phyloP scores from a whole-genome alignment of 371 early-diverging fungal genomes.

The Mortierella sp. region DNA sequence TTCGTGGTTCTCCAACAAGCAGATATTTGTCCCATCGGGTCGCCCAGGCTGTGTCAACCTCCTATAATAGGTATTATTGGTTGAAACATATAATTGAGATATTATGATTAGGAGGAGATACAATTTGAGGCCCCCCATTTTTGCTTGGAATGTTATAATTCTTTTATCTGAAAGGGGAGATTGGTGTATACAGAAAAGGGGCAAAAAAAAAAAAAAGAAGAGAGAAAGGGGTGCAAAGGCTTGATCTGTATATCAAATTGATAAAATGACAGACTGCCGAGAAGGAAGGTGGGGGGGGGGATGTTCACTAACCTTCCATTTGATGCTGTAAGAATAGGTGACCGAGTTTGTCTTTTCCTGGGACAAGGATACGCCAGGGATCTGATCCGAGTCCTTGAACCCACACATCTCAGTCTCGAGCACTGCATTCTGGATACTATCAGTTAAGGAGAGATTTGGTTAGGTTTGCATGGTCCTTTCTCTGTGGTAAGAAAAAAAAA shows the following conservation, averaged over 20 bases:
- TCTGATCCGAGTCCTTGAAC: constrained; percentile 16
- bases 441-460: neutral
- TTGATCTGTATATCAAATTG: too few relatives aligned
- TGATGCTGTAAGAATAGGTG: constrained; percentile 86
- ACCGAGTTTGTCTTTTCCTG: constrained; percentile 68
- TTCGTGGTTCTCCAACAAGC: constrained; percentile 85
- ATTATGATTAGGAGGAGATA: neutral
- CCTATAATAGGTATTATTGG: constrained; percentile 36
- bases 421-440: constrained; percentile 35
- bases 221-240: neutral
- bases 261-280: too few relatives aligned
- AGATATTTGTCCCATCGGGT: constrained; percentile 97
- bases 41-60: constrained; percentile 85
- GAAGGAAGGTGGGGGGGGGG: too few relatives aligned
- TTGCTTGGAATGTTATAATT: neutral
- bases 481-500: neutral
- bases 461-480: neutral
- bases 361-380: constrained; percentile 64
- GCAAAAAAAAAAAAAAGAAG: neutral
- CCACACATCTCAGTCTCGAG: constrained; percentile 58
- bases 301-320: constrained; percentile 76
- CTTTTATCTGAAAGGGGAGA: too few relatives aligned
- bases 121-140: neutral
- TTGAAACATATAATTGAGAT: neutral
- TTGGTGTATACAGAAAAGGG: neutral